phyloP scores from a whole-genome alignment of 2,329 filamentous ascomycete genomes.

The Colletotrichum sp. region DNA sequence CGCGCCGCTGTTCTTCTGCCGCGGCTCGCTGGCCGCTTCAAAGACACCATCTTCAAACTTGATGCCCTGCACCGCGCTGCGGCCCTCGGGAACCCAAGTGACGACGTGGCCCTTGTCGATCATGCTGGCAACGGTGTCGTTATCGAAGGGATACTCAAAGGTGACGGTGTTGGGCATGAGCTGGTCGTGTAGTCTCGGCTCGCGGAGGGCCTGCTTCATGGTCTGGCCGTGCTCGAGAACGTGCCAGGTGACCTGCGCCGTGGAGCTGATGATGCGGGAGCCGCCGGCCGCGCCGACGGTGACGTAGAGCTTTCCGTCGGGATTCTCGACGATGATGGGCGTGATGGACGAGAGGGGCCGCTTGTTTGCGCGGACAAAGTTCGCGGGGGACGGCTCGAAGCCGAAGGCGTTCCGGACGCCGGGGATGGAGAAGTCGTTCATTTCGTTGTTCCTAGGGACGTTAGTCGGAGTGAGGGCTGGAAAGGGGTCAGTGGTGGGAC shows the following conservation, averaged over 20 bases:
- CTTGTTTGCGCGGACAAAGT: constrained; percentile 83
- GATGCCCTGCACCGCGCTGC: constrained; percentile 76
- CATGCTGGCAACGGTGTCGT: constrained; percentile 68
- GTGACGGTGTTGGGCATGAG: constrained; percentile 71
- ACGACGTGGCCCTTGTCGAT: constrained; percentile 71
- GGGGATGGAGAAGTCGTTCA: constrained; percentile 88
- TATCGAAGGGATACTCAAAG: constrained; percentile 75
- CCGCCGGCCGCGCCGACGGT: constrained; percentile 80
- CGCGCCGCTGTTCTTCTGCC: constrained; percentile 74
- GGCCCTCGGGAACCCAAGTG: constrained; percentile 66
- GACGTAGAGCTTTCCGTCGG: constrained; percentile 69
- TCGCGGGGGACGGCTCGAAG: constrained; percentile 78
- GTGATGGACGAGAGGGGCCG: constrained; percentile 84
- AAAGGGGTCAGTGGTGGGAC: constrained; percentile 37
- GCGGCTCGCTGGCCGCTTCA: constrained; percentile 78
- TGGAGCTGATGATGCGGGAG: constrained; percentile 81
- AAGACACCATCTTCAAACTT: constrained; percentile 69
- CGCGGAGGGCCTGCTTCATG: constrained; percentile 64
- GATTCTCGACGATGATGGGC: constrained; percentile 73
- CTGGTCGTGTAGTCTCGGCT: constrained; percentile 81
- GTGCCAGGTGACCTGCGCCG: constrained; percentile 75
- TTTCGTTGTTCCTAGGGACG: constrained; percentile 59
- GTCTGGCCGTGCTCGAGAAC: constrained; percentile 69
- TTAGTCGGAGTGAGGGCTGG: constrained; percentile 21
- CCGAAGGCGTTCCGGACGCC: constrained; percentile 80